A percentile compares a stretch with the other conserved stretches of the same genome.
Evolutionary conservation across 192 early-diverging fungal genomes (phyloP).

Genomic region (Linnemannia exigua): DNA sequence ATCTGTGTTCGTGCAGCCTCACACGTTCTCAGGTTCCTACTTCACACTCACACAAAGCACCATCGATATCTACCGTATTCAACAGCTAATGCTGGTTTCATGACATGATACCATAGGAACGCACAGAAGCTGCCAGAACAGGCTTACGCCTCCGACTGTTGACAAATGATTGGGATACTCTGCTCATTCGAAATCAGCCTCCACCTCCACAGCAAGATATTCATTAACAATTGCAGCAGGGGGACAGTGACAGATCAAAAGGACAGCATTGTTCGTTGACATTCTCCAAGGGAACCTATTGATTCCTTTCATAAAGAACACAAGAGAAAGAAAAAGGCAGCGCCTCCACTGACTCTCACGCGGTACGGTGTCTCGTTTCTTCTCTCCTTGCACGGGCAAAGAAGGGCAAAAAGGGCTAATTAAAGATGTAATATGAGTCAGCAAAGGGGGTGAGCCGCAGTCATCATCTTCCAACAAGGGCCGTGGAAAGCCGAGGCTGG

Average conservation of each 20-base stretch:
- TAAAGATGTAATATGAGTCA: neutral
- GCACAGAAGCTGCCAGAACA: neutral
- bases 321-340: neutral
- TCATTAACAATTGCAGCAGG: too few relatives aligned
- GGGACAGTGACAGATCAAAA: neutral
- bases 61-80: too few relatives aligned
- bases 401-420: too few relatives aligned
- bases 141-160: neutral
- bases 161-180: neutral
- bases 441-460: neutral
- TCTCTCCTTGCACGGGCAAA: neutral
- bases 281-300: neutral
- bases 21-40: neutral
- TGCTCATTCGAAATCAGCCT: neutral
- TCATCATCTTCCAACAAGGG: neutral
- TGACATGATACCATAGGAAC: neutral
- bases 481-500: neutral
- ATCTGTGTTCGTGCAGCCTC: neutral
- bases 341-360: slow-evolving; percentile 11
- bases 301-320: neutral
- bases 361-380: neutral
- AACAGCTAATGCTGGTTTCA: too few relatives aligned
- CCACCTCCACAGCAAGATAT: neutral
- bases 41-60: neutral
- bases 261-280: too few relatives aligned